phyloP scores from a whole-genome alignment of 371 early-diverging fungal genomes.

The Blakeslea trispora region DNA sequence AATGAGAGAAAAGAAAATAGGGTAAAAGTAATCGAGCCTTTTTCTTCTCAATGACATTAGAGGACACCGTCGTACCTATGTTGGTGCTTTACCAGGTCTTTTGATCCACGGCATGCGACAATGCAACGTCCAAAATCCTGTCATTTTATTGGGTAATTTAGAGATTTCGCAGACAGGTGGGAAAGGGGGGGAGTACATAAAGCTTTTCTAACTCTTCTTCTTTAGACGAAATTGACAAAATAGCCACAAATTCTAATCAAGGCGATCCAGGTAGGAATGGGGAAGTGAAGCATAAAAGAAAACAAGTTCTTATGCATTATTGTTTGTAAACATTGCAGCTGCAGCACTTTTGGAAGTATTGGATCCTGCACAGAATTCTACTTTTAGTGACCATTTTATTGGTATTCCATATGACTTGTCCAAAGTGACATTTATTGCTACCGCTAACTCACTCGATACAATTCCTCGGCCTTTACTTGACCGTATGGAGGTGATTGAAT shows the following conservation, averaged over 20 bases:
- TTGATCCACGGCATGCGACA: constrained; percentile 77
- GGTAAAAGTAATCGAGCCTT: not conserved
- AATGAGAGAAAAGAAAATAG: not conserved
- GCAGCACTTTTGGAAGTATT: constrained; percentile 86
- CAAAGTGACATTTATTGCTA: constrained; percentile 83
- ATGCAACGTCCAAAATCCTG: constrained; percentile 79
- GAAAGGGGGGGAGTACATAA: too few species aligned
- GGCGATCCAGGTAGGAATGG: constrained; percentile 69
- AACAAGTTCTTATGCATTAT: not conserved
- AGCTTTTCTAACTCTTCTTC: not conserved
- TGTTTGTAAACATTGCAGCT: constrained; percentile 24
- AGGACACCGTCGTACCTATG: constrained; percentile 89
- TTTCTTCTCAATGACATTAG: constrained; percentile 9
- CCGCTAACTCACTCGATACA: constrained; percentile 78
- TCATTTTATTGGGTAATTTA: constrained; percentile 64
- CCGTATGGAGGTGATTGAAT: constrained; percentile 83
- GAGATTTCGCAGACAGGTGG: not conserved
- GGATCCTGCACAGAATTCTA: constrained; percentile 83
- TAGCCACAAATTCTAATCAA: constrained; percentile 63
- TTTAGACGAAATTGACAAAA: constrained; percentile 86
- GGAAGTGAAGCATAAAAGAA: not conserved
- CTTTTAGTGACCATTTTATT: constrained; percentile 79
- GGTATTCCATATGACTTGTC: constrained; percentile 84
- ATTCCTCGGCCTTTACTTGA: constrained; percentile 82
- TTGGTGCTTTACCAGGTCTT: constrained; percentile 86